phyloP scores from a whole-genome alignment of 2,329 filamentous ascomycete species.

The Sporothrix phasma region DNA sequence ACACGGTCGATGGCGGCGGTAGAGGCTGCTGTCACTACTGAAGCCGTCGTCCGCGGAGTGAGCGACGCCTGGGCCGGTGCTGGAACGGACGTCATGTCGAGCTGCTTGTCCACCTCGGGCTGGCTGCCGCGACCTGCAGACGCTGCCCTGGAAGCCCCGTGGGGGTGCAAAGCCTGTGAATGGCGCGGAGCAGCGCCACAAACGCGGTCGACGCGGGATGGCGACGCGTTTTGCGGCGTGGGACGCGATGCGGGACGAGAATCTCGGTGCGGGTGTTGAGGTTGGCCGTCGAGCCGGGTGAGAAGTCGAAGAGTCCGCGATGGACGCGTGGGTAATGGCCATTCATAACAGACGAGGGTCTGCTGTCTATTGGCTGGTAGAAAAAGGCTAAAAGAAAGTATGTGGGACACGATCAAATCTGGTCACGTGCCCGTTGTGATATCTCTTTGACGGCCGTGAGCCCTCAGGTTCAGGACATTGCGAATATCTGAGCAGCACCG shows the following conservation, averaged over 20 bases:
- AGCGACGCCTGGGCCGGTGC: no score
- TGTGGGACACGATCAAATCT: no score
- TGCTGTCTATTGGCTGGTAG: no score
- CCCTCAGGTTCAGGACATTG: no score
- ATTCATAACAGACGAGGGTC: no score
- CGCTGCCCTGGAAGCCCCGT: background rate
- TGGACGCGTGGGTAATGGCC: conserved; percentile 2
- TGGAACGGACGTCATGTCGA: background rate
- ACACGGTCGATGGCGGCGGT: background rate
- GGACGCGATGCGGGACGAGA: background rate
- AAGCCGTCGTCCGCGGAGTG: background rate
- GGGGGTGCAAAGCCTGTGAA: background rate
- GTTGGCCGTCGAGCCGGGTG: background rate
- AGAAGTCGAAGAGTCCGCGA: background rate
- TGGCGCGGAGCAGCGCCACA: background rate
- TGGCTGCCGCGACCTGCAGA: background rate
- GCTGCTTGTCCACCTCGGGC: background rate
- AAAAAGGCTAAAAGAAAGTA: no score
- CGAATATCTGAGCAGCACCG: no score
- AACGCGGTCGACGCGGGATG: no score
- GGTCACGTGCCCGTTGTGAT: no score
- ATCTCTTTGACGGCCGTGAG: no score
- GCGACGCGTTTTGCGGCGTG: background rate
- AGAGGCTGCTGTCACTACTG: background rate
- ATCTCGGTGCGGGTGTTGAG: background rate